phyloP scores from a whole-genome alignment of 371 early-diverging fungal genomes.

The Mortierella polycephala region DNA sequence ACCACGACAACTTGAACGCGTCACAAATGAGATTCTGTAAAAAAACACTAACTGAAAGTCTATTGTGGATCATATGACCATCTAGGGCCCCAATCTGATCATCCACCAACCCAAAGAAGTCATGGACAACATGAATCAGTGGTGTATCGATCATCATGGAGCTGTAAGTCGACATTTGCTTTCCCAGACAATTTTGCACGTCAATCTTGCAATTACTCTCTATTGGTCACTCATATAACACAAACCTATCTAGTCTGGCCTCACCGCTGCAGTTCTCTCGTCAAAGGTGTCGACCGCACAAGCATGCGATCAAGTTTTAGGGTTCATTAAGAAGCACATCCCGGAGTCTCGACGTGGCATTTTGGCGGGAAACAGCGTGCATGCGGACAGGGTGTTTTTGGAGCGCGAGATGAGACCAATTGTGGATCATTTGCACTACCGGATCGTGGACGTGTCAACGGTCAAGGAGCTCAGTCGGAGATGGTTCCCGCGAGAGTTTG shows the following conservation, averaged over 20 bases:
- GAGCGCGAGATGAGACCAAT: constrained; percentile 84
- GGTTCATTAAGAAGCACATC: constrained; percentile 78
- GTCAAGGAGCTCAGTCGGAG: constrained; percentile 87
- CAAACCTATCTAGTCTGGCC: constrained; percentile 70
- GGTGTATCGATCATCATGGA: constrained; percentile 92
- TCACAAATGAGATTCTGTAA: not conserved
- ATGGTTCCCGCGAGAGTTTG: constrained; percentile 71
- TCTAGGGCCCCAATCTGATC: constrained; percentile 79
- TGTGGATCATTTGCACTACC: constrained; percentile 85
- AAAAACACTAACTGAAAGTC: not conserved
- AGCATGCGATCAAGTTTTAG: constrained; percentile 78
- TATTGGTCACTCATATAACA: not conserved
- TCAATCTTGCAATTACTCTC: not conserved
- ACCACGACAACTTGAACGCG: not conserved
- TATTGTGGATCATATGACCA: not conserved
- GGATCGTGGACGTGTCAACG: constrained; percentile 92
- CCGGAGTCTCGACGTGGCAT: constrained; percentile 69
- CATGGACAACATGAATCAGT: constrained; percentile 91
- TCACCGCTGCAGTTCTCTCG: constrained; percentile 82
- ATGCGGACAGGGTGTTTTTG: constrained; percentile 88
- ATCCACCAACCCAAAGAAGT: constrained; percentile 82
- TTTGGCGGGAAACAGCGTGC: constrained; percentile 95
- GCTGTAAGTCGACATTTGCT: constrained; percentile 53
- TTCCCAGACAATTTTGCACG: not conserved
- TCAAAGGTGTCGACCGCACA: constrained; percentile 74